Base-by-base conservation (phyloP, 495 filamentous ascomycete genomes). In the Hypoxylon fragiforme region DNA sequence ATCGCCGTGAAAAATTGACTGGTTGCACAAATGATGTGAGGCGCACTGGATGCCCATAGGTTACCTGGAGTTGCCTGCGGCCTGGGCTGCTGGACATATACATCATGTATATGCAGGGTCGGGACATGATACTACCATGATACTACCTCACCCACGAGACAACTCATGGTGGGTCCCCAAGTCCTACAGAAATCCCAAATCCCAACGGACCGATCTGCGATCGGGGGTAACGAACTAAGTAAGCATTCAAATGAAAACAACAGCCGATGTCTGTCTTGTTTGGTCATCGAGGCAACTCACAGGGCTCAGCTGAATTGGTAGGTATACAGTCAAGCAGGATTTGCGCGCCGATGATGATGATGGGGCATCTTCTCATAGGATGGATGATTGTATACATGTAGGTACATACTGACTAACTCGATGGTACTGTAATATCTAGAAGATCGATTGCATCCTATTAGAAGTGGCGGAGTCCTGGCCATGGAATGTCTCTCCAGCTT, bases 291-390 rank as follows among this genome's bases (percentile, higher is more conserved):
- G 46, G 56, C 21, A 45, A 60, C 42, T 48, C 50, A 45, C 46
- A 59, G 60, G 47, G 44, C 42, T 38, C 38, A 22, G 41, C 38
- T 60, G 38, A 55, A 51, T 45, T 45, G 43, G 46, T 51, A 63
- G 43, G 46, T 51, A 63, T 68, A 52, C 63, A 68, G 59, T 57
- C 56, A 26, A 63, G 54, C 47, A 54, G 35, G 54, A 53, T 49
- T 63, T 60, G 54, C 60, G 50, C 60, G 40, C 48, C 34, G n/a
- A n/a, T 9, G 41, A 44, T 60, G 59, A 56, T 63, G 63, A 68
- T 66, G 63, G 63, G 57, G 44, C 50, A 62, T 50, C 38, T 36
- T 60, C 60, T 58, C 51, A 66, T 64, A 68, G 63, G 54, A 44
- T 55, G 55, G 54, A 45, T 50, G 38, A 48, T 38, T 37, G 63